Evolutionary conservation across 2,329 filamentous ascomycete species (phyloP).

Genomic region (Trichoderma asperellum): DNA sequence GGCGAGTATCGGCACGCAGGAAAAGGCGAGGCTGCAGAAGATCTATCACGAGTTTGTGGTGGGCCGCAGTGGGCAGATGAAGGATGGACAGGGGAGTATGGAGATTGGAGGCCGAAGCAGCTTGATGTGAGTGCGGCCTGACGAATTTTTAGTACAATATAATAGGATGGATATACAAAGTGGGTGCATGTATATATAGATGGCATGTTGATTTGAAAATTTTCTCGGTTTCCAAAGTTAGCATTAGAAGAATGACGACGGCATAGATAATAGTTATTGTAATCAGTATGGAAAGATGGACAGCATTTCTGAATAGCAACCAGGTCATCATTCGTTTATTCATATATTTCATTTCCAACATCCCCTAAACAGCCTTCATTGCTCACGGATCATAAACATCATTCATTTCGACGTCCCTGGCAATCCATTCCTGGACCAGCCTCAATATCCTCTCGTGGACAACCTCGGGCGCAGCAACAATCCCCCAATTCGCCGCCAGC

Average conservation of each 20-base stretch:
- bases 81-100: conserved; percentile 84
- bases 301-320: background rate
- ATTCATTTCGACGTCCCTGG: background rate
- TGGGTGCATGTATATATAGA: background rate
- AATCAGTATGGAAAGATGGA: background rate
- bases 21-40: conserved; percentile 71
- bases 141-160: too few relatives aligned
- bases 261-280: conserved; percentile 10
- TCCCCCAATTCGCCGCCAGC: conserved; percentile 41
- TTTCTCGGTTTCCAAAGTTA: background rate
- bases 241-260: background rate
- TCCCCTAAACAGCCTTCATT: background rate
- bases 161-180: background rate
- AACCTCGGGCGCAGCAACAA: conserved; percentile 50
- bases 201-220: background rate
- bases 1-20: conserved; percentile 79
- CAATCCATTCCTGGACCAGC: conserved; percentile 32
- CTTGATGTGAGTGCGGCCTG: conserved; percentile 77
- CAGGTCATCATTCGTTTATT: background rate
- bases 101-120: conserved; percentile 92
- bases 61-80: conserved; percentile 92
- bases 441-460: conserved; percentile 49
- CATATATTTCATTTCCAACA: background rate
- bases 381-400: background rate
- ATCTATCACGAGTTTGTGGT: conserved; percentile 95